phyloP scores from a whole-genome alignment of 495 filamentous ascomycete species.

The Poronia punctata region DNA sequence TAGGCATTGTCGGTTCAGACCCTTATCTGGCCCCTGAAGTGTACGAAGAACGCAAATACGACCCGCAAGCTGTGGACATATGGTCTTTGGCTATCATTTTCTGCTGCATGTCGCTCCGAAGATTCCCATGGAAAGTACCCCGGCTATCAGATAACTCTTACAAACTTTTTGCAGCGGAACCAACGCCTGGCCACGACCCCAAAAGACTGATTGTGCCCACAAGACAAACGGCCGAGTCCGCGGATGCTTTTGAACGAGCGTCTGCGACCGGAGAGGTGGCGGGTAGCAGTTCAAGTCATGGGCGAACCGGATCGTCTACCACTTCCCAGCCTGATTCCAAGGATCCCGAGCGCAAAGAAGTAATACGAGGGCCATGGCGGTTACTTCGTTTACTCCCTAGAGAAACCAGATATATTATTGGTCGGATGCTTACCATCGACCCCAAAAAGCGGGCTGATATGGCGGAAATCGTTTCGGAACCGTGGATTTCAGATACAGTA shows the following conservation, averaged over 20 bases:
- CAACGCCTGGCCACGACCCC: slow-evolving; percentile 49
- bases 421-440: slow-evolving; percentile 85
- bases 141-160: slow-evolving; percentile 89
- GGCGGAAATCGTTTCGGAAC: slow-evolving; percentile 76
- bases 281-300: slow-evolving; percentile 12
- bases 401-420: slow-evolving; percentile 83
- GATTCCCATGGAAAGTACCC: slow-evolving; percentile 97
- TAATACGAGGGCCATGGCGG: slow-evolving; percentile 89
- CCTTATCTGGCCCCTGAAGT: slow-evolving; percentile 97
- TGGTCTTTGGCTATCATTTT: slow-evolving; percentile 99
- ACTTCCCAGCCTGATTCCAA: slow-evolving; percentile 15
- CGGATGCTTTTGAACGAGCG: slow-evolving; percentile 28
- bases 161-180: slow-evolving; percentile 78
- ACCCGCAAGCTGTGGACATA: slow-evolving; percentile 88
- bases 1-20: slow-evolving; percentile 95
- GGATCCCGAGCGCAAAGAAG: slow-evolving; percentile 54
- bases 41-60: slow-evolving; percentile 89
- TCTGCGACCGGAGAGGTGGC: slow-evolving; percentile 26
- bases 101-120: slow-evolving; percentile 93
- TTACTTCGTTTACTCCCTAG: slow-evolving; percentile 85
- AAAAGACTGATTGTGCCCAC: slow-evolving; percentile 36
- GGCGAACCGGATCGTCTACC: slow-evolving; percentile 15
- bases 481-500: slow-evolving; percentile 74
- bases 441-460: slow-evolving; percentile 78
- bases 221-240: slow-evolving; percentile 30